Evolutionary conservation across 2,329 filamentous ascomycete genomes (phyloP).

Genomic region (Clarireedia homoeocarpa): DNA sequence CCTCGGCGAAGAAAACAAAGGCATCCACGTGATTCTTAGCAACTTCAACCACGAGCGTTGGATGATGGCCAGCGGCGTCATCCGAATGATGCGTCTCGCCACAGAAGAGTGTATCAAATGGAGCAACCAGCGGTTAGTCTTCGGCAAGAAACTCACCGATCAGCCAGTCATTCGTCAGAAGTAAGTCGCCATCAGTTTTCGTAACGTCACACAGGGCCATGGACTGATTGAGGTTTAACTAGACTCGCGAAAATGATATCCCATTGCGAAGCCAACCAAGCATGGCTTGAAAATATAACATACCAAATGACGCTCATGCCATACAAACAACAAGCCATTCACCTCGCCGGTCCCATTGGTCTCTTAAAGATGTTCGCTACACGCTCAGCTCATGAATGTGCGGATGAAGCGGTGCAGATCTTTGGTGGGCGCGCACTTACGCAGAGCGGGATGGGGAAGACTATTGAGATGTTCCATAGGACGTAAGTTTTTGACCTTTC

Average conservation of each 20-base stretch:
- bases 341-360: slow-evolving; percentile 73
- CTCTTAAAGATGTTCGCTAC: slow-evolving; percentile 75
- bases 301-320: slow-evolving; percentile 85
- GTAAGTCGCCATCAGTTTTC: slow-evolving; percentile 33
- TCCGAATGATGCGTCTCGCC: slow-evolving; percentile 58
- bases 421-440: slow-evolving; percentile 78
- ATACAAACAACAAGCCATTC: slow-evolving; percentile 66
- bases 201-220: too few species aligned
- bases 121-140: slow-evolving; percentile 79
- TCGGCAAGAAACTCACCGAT: slow-evolving; percentile 72
- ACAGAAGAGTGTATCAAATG: slow-evolving; percentile 84
- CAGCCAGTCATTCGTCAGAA: slow-evolving; percentile 80
- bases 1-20: slow-evolving; percentile 76
- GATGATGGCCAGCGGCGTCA: slow-evolving; percentile 57
- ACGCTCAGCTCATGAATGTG: slow-evolving; percentile 71
- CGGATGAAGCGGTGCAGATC: slow-evolving; percentile 77
- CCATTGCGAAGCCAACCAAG: slow-evolving; percentile 71
- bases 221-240: neutral
- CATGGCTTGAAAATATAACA: slow-evolving; percentile 77
- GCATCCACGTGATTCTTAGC: slow-evolving; percentile 73
- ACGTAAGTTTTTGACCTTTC: slow-evolving; percentile 32
- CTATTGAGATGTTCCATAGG: slow-evolving; percentile 78
- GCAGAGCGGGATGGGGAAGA: slow-evolving; percentile 72
- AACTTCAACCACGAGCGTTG: slow-evolving; percentile 89
- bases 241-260: slow-evolving; percentile 82